Conservation (phyloP, 2,329 filamentous ascomycete genomes). For the Fulvia fulva region DNA sequence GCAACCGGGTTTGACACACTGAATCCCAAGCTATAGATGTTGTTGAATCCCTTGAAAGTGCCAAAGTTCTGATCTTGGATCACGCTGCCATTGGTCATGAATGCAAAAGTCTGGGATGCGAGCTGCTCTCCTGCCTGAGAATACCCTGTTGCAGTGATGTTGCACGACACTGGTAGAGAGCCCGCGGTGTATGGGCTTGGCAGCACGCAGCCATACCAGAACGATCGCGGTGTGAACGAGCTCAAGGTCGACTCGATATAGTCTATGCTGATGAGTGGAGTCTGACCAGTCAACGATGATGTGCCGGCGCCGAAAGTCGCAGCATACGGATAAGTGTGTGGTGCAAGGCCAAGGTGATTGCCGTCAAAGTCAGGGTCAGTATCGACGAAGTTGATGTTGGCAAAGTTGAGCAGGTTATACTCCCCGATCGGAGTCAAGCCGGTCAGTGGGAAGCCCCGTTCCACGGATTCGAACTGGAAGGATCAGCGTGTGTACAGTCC, state of each 20-base stretch:
- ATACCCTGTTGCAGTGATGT: slow-evolving; percentile 16
- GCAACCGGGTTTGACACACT: slow-evolving; percentile 6
- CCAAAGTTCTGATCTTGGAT: slow-evolving; percentile 17
- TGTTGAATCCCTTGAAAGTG: slow-evolving; percentile 12
- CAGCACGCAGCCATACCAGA: slow-evolving; percentile 18
- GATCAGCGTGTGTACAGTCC: neutral
- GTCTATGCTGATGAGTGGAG: slow-evolving; percentile 13
- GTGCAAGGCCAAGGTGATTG: slow-evolving; percentile 19
- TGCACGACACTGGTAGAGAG: slow-evolving; percentile 12
- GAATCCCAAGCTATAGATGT: slow-evolving; percentile 13
- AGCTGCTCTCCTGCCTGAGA: slow-evolving; percentile 1
- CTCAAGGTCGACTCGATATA: slow-evolving; percentile 16
- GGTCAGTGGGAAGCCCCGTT: slow-evolving; percentile 10
- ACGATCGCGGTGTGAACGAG: slow-evolving; percentile 11
- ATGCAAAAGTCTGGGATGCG: slow-evolving; percentile 12
- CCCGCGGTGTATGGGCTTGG: slow-evolving; percentile 17
- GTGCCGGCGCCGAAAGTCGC: slow-evolving; percentile 16
- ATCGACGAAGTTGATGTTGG: slow-evolving; percentile 16
- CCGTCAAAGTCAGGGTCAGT: slow-evolving; percentile 19
- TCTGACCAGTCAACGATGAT: slow-evolving; percentile 2
- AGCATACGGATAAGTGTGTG: slow-evolving; percentile 16
- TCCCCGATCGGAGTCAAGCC: slow-evolving; percentile 12
- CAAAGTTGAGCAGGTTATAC: slow-evolving; percentile 19
- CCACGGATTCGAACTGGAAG: slow-evolving; percentile 14
- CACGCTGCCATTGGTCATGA: slow-evolving; percentile 16